Percentiles rank a stretch among this genome's conserved stretches.
These are phyloP conservation scores for Melastoma candidum DNA, from an alignment of 441 rosid species.

Conservation along the genomic window DNA sequence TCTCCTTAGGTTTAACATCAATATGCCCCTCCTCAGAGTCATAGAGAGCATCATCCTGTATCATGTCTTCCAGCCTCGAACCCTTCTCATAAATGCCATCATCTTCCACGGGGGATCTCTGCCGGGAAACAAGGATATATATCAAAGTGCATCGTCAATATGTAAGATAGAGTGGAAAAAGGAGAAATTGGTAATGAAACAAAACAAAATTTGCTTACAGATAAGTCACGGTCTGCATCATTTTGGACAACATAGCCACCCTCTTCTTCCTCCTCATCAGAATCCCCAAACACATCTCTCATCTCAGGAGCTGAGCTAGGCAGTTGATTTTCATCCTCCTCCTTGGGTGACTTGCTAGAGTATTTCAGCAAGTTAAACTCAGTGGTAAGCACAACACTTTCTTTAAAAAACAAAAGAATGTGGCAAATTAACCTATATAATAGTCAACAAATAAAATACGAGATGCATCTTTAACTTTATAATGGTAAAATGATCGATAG, in stretches of 20 bases:
- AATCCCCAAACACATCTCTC: constrained; percentile 96
- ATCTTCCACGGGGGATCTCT: constrained; percentile 80
- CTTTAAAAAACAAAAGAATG: constrained; percentile 1
- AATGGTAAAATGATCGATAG: too few species aligned
- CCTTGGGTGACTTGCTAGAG: constrained; percentile 47
- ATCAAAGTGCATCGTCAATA: not conserved
- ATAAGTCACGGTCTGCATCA: constrained; percentile 56
- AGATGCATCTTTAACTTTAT: too few species aligned
- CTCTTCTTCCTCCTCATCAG: constrained; percentile 92
- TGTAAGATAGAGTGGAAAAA: not conserved
- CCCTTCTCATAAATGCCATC: constrained; percentile 66
- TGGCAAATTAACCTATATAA: not conserved
- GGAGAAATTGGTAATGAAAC: not conserved
- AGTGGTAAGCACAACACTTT: constrained; percentile 9
- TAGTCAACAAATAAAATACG: too few species aligned
- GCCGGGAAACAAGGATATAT: not conserved
- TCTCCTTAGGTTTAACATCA: constrained; percentile 70
- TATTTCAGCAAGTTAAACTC: constrained; percentile 14
- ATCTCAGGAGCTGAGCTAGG: constrained; percentile 68
- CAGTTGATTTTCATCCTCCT: constrained; percentile 48
- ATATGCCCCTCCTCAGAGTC: constrained; percentile 77
- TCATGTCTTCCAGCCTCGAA: constrained; percentile 61
- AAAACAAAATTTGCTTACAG: constrained; percentile 29
- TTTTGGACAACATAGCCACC: constrained; percentile 52
- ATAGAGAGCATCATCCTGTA: constrained; percentile 65